Evolutionary conservation across 2,329 filamentous ascomycete species (phyloP).

Genomic region (Emmonsia crescens): DNA sequence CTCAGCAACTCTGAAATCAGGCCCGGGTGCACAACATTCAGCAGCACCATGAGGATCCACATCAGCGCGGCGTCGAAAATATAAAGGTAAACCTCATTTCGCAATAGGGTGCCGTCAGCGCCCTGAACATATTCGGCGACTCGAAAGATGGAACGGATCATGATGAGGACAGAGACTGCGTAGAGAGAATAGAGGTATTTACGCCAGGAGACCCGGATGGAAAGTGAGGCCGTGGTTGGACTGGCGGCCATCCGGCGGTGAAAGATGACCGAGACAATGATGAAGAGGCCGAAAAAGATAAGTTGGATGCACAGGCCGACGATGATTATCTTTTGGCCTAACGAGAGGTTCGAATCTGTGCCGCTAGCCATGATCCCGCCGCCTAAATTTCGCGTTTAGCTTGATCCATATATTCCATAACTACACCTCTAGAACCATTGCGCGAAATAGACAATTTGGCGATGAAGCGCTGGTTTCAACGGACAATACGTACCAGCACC

Average conservation of each 20-base stretch:
- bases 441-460: neutral
- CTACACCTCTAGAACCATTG: neutral
- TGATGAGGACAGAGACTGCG: constrained; percentile 19
- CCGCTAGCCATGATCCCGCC: constrained; percentile 31
- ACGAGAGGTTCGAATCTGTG: constrained; percentile 18
- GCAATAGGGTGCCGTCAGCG: constrained; percentile 22
- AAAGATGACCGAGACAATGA: constrained; percentile 15
- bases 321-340: constrained; percentile 37
- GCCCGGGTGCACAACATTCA: constrained; percentile 11
- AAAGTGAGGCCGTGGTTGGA: neutral
- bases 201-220: neutral
- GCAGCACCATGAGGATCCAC: constrained; percentile 16
- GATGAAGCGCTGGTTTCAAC: neutral
- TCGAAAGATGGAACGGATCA: constrained; percentile 25
- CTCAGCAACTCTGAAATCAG: constrained; percentile 2
- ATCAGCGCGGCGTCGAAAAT: constrained; percentile 24
- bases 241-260: neutral
- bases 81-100: constrained; percentile 22
- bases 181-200: constrained; percentile 14
- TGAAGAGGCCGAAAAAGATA: constrained; percentile 43
- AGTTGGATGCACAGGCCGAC: constrained; percentile 42
- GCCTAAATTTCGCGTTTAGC: constrained; percentile 18
- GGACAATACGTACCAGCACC: constrained; percentile 7
- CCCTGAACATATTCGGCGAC: constrained; percentile 25
- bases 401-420: neutral